Base-by-base conservation (phyloP, 2,329 filamentous ascomycete species). In the Fusarium transvaalense region DNA sequence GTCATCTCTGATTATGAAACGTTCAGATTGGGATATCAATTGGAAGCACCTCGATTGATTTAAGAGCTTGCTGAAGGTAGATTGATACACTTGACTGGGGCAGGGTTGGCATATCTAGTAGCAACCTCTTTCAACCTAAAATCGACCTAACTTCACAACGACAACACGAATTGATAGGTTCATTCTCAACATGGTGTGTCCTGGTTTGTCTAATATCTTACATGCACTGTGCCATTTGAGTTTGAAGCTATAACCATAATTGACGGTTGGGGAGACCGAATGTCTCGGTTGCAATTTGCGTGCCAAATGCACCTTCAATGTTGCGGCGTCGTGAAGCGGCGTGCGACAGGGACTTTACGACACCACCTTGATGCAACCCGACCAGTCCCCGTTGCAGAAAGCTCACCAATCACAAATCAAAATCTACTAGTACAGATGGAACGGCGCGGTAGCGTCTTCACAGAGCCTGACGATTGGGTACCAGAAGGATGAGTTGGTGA, bases 391-490 rank as follows among this genome's bases (percentile, higher is more conserved):
- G 42, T 38, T 57, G 29, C 38, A 27, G 7, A 3, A 15, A 32
- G 35, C 13, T 31, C 23, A 31, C 68, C 68, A 71, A 71, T 71
- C 57, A 71, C 39, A 31, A 10, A 8, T 6, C 3, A 42, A n/a
- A 37, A 56, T 48, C 43, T 55, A 25, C 29, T 60, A 53, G 50
- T 39, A 35, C 42, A 59, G 35, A 56, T 59, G 52, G 43, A 41
- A 45, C 41, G 41, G 50, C 50, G 34, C 25, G 25, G 68, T 71
- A 71, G 65, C 46, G 55, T 47, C 64, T 71, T 71, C 68, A 69
- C 68, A 51, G 27, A 57, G 34, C 32, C 56, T 12, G 64, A 57
- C 62, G 37, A 69, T 71, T 71, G 64, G 60, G 62, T 61, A 67
- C 59, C 61, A 27, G 39, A 41, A 4, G 35, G 52, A 43, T 68